Evolutionary conservation across 352 stramenopile species (phyloP), one percentile per base, ranked within the genome.

Genomic region (Phytophthora colocasiae): DNA sequence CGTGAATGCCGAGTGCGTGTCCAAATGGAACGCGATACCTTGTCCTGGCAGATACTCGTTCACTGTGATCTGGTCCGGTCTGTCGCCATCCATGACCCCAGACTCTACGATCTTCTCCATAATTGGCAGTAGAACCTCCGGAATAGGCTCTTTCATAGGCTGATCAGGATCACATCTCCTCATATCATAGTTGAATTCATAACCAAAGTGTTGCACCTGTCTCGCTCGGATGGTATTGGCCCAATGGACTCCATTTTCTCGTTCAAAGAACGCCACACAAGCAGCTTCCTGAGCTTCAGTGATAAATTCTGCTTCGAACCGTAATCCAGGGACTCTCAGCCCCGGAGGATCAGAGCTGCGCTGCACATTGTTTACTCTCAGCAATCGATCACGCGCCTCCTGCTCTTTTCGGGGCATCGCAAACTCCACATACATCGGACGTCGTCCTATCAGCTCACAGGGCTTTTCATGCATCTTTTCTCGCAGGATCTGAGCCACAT

Each of bases 11-110:
- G 84, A 94, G 64, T 97, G 90, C 6, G 90, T 96, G 66, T 97
- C 92, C 26, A 95, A 77, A 57, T 97, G 91, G 26, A 84, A 84
- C 7, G 90, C 80, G 57, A 97, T 97, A 34, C 90, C 91, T 62
- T 97, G 88, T 15, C 91, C 91, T 0, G 89, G 90, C 38, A 90
- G 49, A 76, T 97, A 97, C 58, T 97, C 91, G 66, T 97, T 97
- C 47, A 92, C 80, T 1, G 87, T 95, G 66, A 95, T 90, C 67
- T 95, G 87, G 46, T 95, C 79, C 0, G 85, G 85, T 51, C 29
- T 79, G 19, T 76, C 60, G 15, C 69, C 73, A 46, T 83, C 78
- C 80, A 93, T 92, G 54, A 92, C 58, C 0, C 70, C 78, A 7
- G 67, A 53, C 2, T 76, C 71, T 12, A n/a, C 67, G 29, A 95